Percentiles rank a stretch among this genome's conserved stretches.
Evolutionary conservation across 495 filamentous ascomycete species (phyloP).

Genomic region (Poronia punctata): DNA sequence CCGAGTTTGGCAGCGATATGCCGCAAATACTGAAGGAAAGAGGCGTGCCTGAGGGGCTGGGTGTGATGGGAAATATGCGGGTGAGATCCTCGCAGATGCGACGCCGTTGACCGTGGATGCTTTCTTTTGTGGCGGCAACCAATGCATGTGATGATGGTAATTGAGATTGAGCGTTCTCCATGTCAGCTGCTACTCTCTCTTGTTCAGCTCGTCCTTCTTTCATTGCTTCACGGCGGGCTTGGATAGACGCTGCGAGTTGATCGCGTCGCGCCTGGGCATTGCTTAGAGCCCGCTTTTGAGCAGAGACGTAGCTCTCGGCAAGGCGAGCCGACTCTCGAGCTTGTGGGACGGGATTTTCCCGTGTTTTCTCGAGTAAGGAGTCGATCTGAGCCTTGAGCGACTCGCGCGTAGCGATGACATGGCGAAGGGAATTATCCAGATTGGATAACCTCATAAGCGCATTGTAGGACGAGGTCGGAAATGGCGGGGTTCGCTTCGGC

Average conservation of each 20-base stretch:
- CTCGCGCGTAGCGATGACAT: constrained; percentile 73
- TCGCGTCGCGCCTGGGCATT: constrained; percentile 47
- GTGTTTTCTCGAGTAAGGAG: constrained; percentile 50
- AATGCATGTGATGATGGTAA: constrained; percentile 49
- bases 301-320: constrained; percentile 52
- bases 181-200: constrained; percentile 46
- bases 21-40: constrained; percentile 73
- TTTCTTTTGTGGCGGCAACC: constrained; percentile 49
- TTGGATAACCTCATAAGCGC: constrained; percentile 83
- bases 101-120: constrained; percentile 70
- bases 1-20: constrained; percentile 69
- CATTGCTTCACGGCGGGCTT: constrained; percentile 60
- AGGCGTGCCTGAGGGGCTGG: constrained; percentile 43
- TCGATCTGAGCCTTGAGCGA: constrained; percentile 72
- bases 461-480: constrained; percentile 76
- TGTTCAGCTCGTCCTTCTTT: constrained; percentile 52
- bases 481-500: constrained; percentile 36
- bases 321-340: constrained; percentile 57
- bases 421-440: constrained; percentile 86
- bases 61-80: constrained; percentile 71
- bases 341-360: constrained; percentile 46
- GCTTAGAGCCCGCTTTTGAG: constrained; percentile 60
- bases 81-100: constrained; percentile 79
- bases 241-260: constrained; percentile 60
- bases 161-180: constrained; percentile 50